phyloP scores from a whole-genome alignment of 306 rosid species.

The Ochetophila trinervis region DNA sequence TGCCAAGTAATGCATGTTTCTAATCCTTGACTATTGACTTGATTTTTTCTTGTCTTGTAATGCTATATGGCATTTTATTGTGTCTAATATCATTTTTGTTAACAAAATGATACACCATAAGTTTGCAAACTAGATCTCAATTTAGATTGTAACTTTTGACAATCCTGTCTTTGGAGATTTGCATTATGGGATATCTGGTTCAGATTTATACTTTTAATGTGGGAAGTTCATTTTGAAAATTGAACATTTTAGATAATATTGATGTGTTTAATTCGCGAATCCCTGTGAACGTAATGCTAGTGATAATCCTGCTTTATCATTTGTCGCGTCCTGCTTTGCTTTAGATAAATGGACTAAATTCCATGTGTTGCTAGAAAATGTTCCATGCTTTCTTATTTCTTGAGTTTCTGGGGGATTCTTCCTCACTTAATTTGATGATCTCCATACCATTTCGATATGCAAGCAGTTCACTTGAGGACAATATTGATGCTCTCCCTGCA shows the following conservation, averaged over 20 bases:
- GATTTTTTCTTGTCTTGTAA: conserved; percentile 19
- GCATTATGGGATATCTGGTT: background rate
- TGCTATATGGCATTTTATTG: conserved; percentile 20
- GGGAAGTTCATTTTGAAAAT: conserved; percentile 18
- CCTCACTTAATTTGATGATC: conserved; percentile 24
- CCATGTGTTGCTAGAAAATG: conserved; percentile 20
- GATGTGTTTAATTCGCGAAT: conserved; percentile 19
- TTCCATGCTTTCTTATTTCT: conserved; percentile 29
- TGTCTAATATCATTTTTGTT: conserved; percentile 13
- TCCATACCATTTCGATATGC: conserved; percentile 38
- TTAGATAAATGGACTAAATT: conserved; percentile 10
- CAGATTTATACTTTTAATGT: conserved; percentile 3
- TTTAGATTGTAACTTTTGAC: no score
- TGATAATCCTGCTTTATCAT: conserved; percentile 1
- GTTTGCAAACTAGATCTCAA: background rate
- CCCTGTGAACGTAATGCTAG: conserved; percentile 13
- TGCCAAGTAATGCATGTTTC: conserved; percentile 35
- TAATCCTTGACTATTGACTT: conserved; percentile 25
- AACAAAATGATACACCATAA: conserved; percentile 5
- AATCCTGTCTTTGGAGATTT: background rate
- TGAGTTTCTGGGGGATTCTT: conserved; percentile 16
- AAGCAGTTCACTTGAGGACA: conserved; percentile 40
- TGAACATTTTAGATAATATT: conserved; percentile 20
- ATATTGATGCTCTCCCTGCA: conserved; percentile 57
- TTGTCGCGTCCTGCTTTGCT: conserved; percentile 16